These are phyloP conservation scores for Aspergillus homomorphus DNA, from an alignment of 495 filamentous ascomycete genomes.

Conservation along the genomic window DNA sequence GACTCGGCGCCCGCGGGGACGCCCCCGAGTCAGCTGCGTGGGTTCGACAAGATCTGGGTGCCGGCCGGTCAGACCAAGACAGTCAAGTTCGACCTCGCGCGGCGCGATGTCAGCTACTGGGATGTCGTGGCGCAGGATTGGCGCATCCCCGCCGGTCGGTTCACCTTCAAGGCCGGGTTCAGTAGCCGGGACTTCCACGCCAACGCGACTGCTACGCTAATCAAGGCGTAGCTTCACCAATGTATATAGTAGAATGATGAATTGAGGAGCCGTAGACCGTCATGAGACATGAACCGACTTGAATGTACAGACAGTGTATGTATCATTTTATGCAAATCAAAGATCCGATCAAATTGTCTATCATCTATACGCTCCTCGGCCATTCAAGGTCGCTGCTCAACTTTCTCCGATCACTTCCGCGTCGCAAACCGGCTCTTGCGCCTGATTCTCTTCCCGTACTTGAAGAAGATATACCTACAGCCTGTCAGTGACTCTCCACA, in stretches of 20 bases:
- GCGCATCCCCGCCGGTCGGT: conserved; percentile 52
- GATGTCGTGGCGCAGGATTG: conserved; percentile 67
- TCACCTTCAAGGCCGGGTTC: conserved; percentile 25
- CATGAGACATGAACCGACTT: too few species aligned
- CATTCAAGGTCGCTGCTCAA: too few species aligned
- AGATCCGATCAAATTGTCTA: too few species aligned
- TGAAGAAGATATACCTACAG: not conserved
- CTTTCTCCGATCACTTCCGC: too few species aligned
- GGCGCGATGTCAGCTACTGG: conserved; percentile 77
- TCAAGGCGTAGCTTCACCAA: too few species aligned
- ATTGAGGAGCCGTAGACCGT: not conserved
- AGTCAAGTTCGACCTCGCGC: conserved; percentile 62
- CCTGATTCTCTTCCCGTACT: conserved; percentile 30
- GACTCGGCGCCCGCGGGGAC: conserved; percentile 16
- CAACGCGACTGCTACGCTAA: not conserved
- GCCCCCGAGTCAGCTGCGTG: conserved; percentile 53
- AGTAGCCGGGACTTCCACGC: conserved; percentile 24
- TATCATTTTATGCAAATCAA: too few species aligned
- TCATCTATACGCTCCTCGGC: too few species aligned
- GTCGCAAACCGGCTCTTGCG: conserved; percentile 3
- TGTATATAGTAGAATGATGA: not conserved
- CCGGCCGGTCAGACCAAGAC: conserved; percentile 48
- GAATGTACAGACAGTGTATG: too few species aligned
- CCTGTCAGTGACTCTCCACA: not conserved
- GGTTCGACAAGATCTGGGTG: conserved; percentile 70